These are phyloP conservation scores for Postia placenta DNA, from an alignment of 768 basidiomycete genomes.

Conservation along the genomic window DNA sequence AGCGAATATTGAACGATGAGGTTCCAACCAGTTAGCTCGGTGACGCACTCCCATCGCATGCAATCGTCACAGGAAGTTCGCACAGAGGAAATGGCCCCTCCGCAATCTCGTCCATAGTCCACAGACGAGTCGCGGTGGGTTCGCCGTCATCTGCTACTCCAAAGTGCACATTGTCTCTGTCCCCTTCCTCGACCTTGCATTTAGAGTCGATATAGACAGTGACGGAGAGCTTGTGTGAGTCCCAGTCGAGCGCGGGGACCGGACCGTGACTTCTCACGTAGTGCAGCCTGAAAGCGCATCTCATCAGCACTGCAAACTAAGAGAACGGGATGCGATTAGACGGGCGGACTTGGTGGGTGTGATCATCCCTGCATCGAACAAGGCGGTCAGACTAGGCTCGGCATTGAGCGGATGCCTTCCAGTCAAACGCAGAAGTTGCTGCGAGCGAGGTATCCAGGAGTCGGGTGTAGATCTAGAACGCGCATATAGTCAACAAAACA, in stretches of 20 bases:
- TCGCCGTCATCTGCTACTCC: neutral
- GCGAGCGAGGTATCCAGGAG: slow-evolving; percentile 16
- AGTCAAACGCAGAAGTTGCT: slow-evolving; percentile 11
- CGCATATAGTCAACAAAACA: neutral
- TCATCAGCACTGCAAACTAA: neutral
- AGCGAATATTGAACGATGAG: neutral
- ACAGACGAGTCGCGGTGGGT: neutral
- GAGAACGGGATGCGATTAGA: neutral
- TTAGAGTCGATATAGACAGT: slow-evolving; percentile 10
- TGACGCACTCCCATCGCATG: slow-evolving; percentile 17
- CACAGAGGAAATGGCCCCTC: slow-evolving; percentile 6
- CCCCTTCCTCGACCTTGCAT: slow-evolving; percentile 6
- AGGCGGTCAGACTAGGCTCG: slow-evolving; percentile 6
- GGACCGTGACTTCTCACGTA: slow-evolving; percentile 17
- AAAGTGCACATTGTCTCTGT: neutral
- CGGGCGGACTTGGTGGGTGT: slow-evolving; percentile 16
- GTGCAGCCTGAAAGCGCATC: slow-evolving; percentile 15
- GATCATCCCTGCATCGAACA: slow-evolving; percentile 15
- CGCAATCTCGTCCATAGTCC: slow-evolving; percentile 15
- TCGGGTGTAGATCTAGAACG: slow-evolving; percentile 13
- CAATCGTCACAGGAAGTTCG: slow-evolving; percentile 14
- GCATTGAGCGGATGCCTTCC: slow-evolving; percentile 19
- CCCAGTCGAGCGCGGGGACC: slow-evolving; percentile 15
- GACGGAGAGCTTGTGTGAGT: slow-evolving; percentile 13
- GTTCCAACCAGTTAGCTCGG: no score